Base-by-base conservation (phyloP, 345 rosid genomes). In the Moricandia moricandioides region DNA sequence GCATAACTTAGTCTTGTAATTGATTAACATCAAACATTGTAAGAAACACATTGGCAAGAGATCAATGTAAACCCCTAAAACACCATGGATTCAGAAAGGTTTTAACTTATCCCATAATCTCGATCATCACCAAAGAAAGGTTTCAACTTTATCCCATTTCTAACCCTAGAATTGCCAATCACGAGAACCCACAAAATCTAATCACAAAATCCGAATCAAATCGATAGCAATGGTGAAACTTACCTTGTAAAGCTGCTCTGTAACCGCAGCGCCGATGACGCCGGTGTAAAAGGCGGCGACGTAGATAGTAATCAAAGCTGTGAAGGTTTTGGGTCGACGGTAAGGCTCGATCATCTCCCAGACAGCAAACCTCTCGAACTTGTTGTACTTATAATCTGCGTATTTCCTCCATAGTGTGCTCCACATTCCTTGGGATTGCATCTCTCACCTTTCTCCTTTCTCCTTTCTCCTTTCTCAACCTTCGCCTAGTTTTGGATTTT, bases 311-410 rank as follows among this genome's bases (percentile, higher is more conserved):
- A 89, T 81, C 0, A 95, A 80, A 76, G 96, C 85, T 8, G 75
- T 90, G 79, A 95, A 90, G 33, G 99, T 83, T 83, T 87, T 95
- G 40, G 98, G 94, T 74, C 88, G 87, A 57, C 89, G 79, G 68
- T 89, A 90, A 0, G 89, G 97, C 40, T 92, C 96, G 0, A 90
- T 77, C 98, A 95, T 89, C 71, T 86, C 89, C 99, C 98, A 95
- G 1, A 92, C 83, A 70, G 89, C 73, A 4, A 86, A 87, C 60
- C 87, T 89, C 76, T 89, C 92, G 89, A 91, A 89, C 58, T 86
- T 90, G 33, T 82, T 87, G 78, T 90, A 83, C 65, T 82, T 59
- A 24, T 95, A 86, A 27, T 95, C 96, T 0, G 96, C 91, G 31
- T 90, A 95, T 78, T 89, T 95, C 73, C 89, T 92, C 96, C 97